Base-by-base conservation (phyloP, 1,284 basidiomycete species). In the Jaminaea rosea region DNA sequence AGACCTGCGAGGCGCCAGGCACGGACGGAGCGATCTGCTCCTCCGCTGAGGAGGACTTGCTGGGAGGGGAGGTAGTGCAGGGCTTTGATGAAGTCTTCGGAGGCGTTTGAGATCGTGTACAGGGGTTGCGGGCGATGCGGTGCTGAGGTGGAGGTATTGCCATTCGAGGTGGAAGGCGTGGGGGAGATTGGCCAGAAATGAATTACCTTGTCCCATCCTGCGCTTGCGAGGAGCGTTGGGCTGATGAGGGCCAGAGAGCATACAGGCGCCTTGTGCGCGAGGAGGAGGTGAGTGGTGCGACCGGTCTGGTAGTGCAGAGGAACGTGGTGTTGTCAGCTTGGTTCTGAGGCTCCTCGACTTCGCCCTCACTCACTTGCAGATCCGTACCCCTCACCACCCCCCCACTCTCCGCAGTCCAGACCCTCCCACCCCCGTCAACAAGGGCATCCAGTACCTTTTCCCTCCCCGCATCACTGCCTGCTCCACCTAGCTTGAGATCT, bases 81-180 rank as follows among this genome's bases (percentile, higher is more conserved):
- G 4, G 46, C 46, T 29, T 47, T 47, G 46, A 47, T 47, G 17
- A 47, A 47, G 46, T 47, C 46, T n/a, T 15, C 23, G 11, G 29
- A 26, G 13, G 46, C 46, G 26, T 29, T 29, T 8, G 11, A 5
- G 26, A 47, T 28, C 28, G 7, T 21, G n/a, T 19, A 6, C n/a
- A 47, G 26, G 4, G 28, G 46, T n/a, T 17, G 19, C 15, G 31
- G 46, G 15, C 42, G 42, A 13, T 10, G 23, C 3, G 42, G 8
- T 5, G 24, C 26, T 10, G 42, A 11, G 5, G 39, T 13, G 39
- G 13, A 13, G 19, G 13, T 23, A 24, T 42, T 23, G 17, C 15
- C 17, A 3, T 2, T 2, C 21, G 46, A 42, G 17, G 24, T n/a
- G 19, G 15, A 24, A 11, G 11, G 19, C 19, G 24, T 42, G 39